Conservation (phyloP, 495 filamentous ascomycete species). For the Hypoxylon fuscum region DNA sequence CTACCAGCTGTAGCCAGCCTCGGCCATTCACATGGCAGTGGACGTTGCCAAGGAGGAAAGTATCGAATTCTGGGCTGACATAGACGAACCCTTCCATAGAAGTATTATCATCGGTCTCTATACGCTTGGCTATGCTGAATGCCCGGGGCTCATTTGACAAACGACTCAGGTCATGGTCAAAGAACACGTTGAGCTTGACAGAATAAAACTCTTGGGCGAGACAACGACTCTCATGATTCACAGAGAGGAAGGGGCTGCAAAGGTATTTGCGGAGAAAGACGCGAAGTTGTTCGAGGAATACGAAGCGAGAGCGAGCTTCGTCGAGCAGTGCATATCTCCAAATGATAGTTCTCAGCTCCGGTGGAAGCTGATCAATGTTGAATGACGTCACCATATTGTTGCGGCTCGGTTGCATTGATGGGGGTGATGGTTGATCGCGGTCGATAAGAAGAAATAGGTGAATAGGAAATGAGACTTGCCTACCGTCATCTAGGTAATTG, state of each 20-base stretch:
- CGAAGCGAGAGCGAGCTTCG: not conserved
- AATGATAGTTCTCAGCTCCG: not conserved
- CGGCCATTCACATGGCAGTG: too few species aligned
- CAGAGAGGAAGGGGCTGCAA: not conserved
- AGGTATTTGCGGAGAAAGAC: not conserved
- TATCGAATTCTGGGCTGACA: conserved; percentile 1
- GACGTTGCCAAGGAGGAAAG: not conserved
- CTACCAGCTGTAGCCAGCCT: too few species aligned
- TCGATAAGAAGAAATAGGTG: too few species aligned
- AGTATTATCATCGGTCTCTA: too few species aligned
- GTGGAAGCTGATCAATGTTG: not conserved
- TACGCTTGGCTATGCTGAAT: too few species aligned
- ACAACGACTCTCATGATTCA: not conserved
- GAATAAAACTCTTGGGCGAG: not conserved
- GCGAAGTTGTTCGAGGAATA: too few species aligned
- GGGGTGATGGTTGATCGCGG: too few species aligned
- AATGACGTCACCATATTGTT: not conserved
- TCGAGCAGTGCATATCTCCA: not conserved
- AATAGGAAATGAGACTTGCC: too few species aligned
- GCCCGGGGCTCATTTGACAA: too few species aligned
- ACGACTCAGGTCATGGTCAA: too few species aligned
- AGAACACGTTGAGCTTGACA: not conserved
- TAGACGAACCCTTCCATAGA: conserved; percentile 7
- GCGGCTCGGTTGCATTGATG: too few species aligned
- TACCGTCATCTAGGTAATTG: too few species aligned